These are phyloP conservation scores for Aspergillus hortae DNA, from an alignment of 2,329 filamentous ascomycete species.

Conservation along the genomic window DNA sequence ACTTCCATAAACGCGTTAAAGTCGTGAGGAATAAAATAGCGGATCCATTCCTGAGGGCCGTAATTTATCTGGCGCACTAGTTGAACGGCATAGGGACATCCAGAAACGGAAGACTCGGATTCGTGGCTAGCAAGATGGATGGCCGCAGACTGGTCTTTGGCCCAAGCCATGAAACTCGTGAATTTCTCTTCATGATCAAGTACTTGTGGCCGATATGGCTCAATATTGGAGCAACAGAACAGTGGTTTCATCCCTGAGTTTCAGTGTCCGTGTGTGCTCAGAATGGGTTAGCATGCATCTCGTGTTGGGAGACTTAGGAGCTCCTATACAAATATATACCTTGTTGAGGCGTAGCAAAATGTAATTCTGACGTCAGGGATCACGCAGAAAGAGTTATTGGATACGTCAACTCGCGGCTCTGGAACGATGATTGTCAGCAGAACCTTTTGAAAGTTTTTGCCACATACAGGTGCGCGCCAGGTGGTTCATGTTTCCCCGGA, in stretches of 20 bases:
- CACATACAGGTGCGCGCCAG: background rate
- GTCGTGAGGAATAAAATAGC: background rate
- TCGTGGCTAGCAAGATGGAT: background rate
- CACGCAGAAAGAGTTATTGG: background rate
- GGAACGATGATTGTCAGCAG: background rate
- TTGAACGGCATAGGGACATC: background rate
- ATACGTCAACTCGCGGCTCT: background rate
- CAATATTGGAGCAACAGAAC: background rate
- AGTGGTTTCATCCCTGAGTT: background rate
- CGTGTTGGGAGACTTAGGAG: background rate
- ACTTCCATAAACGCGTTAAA: background rate
- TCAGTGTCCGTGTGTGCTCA: background rate
- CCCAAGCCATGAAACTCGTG: background rate
- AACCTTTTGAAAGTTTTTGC: background rate
- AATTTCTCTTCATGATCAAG: background rate
- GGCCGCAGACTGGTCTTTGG: background rate
- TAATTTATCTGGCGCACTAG: background rate
- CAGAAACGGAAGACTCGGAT: background rate
- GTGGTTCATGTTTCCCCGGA: background rate
- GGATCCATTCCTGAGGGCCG: background rate
- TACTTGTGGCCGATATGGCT: background rate
- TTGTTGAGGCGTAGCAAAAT: background rate
- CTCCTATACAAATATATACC: background rate
- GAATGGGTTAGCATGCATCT: background rate
- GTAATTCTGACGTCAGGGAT: background rate